Evolutionary conservation across 306 rosid species (phyloP), one percentile per base, ranked within the genome.

Genomic region (Gastrolobium bilobum): DNA sequence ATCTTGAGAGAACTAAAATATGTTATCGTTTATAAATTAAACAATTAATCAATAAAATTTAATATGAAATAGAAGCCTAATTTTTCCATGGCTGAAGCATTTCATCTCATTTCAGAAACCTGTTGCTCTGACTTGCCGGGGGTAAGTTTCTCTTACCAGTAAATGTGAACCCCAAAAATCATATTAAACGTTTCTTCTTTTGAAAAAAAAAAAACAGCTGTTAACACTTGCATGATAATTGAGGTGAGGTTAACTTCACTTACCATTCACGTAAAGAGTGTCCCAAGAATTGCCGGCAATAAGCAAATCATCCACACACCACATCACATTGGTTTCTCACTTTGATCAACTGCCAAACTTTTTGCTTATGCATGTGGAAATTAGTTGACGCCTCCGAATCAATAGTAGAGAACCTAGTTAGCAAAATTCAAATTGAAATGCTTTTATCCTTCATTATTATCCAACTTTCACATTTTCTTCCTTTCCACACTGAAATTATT

Each of bases 191-290:
- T 35, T 42, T 35, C 6, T 73, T 7, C 1, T 46, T 58, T 33
- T 20, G n/a, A 69, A 37, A 61, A 29, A 34, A 59, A 29, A 70
- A 29, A 38, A 48, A 20, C 81, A 85, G 84, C 79, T 86, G 89
- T 79, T 71, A 76, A 72, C 81, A 33, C 81, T 80, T 86, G 85
- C 85, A 72, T 83, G 44, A 46, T 43, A 81, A 68, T 81, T 78
- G 83, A 11, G 54, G 43, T 4, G 67, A 54, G 89, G 89, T 83
- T 84, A 84, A 83, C 90, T 84, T 89, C 87, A 86, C 89, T 89
- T 87, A 83, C 89, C 93, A 87, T 84, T 78, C 77, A 89, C 82
- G 91, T 81, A 87, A 89, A 84, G 89, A 69, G 73, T 87, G 97
- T 84, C 88, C 76, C 68, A 60, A 50, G 7, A 54, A 66, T 66